A percentile compares a stretch with the other conserved stretches of the same genome.
phyloP scores from a whole-genome alignment of 2,329 filamentous ascomycete species.

The Chaetomium strumarium region DNA sequence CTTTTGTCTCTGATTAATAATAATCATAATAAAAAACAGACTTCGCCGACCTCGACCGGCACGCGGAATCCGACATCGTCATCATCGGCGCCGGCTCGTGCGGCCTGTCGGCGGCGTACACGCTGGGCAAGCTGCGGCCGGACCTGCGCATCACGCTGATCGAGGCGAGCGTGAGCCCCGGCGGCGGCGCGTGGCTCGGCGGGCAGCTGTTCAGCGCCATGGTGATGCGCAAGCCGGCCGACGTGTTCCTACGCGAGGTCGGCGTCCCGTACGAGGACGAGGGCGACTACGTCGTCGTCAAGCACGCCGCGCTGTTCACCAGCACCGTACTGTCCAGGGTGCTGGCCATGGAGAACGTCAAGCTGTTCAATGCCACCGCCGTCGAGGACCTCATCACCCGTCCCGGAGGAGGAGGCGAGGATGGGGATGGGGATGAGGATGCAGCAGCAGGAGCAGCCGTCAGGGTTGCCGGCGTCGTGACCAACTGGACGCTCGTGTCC shows the following conservation, averaged over 20 bases:
- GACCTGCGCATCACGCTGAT: slow-evolving; percentile 90
- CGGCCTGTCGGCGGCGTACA: slow-evolving; percentile 78
- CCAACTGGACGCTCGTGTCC: slow-evolving; percentile 89
- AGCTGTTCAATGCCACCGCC: slow-evolving; percentile 91
- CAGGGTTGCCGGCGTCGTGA: slow-evolving; percentile 81
- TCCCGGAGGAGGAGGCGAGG: slow-evolving; percentile 41
- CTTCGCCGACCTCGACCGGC: slow-evolving; percentile 81
- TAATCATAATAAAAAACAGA: no score
- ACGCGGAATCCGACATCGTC: slow-evolving; percentile 90
- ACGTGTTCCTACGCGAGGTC: slow-evolving; percentile 74
- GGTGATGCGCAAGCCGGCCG: slow-evolving; percentile 90
- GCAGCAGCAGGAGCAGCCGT: slow-evolving; percentile 51
- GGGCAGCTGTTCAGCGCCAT: slow-evolving; percentile 93
- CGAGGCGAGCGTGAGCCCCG: slow-evolving; percentile 80
- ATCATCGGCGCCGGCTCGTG: slow-evolving; percentile 89
- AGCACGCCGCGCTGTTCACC: slow-evolving; percentile 90
- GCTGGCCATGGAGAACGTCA: slow-evolving; percentile 79
- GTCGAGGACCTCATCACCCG: slow-evolving; percentile 93
- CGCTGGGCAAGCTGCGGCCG: slow-evolving; percentile 74
- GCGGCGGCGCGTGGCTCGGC: slow-evolving; percentile 86
- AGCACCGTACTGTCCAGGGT: slow-evolving; percentile 81
- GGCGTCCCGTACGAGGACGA: slow-evolving; percentile 85
- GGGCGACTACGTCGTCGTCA: slow-evolving; percentile 83
- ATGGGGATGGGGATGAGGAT: slow-evolving; percentile 16
- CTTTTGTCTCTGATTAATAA: no score